Base-by-base conservation (phyloP, 2,329 filamentous ascomycete species). In the Neodidymelliopsis sp. region DNA sequence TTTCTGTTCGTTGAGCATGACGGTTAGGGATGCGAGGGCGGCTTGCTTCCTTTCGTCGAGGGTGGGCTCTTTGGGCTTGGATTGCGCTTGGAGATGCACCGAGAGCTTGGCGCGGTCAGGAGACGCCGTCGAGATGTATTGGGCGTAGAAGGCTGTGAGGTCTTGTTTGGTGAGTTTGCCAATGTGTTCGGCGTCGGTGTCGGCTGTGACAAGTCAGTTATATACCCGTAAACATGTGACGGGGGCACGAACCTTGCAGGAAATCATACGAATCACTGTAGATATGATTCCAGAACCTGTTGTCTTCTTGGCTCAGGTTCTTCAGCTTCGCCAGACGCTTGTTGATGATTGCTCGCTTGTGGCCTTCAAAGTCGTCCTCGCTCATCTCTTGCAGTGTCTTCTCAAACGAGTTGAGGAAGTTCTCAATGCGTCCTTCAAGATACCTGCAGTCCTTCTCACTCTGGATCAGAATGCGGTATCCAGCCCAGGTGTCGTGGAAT, bases 391-490 rank as follows among this genome's bases (percentile, higher is more conserved):
- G 79, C 18, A 97, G 74, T 2, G 78, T 85, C 31, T 82, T 77
- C 15, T 81, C 83, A 55, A 91, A 91, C 11, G 79, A 78, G 18
- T 77, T 77, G 29, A 99, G 75, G 79, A 97, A 97, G 2, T 85
- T 81, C 65, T 97, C 91, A 54, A 97, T 96, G 15, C 94, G 85
- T 4, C 84, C 83, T 67, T 97, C 92, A 2, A 99, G 78, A 65
- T 95, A 97, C 30, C 87, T 81, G 0, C 90, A 88, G 2, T 87
- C 85, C 68, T 88, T 88, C 74, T 99, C 93, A 68, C 91, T 96
- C 76, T 99, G 94, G 22, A 99, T 91, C 54, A 97, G 83, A 56
- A 99, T 88, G 5, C 92, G 84, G 74, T 94, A 94, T 1, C 90
- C 90, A 1, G 72, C 68, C 63, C 90, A 87, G 0, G 88, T 93